phyloP scores from a whole-genome alignment of 257 asterid genomes.

The Lantana camara region DNA sequence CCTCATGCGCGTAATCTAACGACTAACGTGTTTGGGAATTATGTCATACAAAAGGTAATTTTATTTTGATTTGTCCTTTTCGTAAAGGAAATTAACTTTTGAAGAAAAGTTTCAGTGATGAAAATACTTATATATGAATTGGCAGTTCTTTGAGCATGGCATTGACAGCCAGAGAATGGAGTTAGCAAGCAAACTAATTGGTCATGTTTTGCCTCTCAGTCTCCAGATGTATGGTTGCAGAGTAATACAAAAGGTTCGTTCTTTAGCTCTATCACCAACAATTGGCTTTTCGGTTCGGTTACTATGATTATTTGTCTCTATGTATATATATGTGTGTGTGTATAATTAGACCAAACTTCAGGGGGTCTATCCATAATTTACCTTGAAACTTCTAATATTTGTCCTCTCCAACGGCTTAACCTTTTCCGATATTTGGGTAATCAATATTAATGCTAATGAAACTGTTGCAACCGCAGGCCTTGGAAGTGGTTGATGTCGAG shows the following conservation, averaged over 20 bases:
- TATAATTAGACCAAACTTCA: no score
- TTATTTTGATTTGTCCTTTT: no score
- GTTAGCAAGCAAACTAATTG: slow-evolving; percentile 66
- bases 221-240: slow-evolving; percentile 98
- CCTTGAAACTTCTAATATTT: no score
- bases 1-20: slow-evolving; percentile 73
- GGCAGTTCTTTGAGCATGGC: slow-evolving; percentile 91
- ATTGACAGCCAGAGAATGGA: slow-evolving; percentile 73
- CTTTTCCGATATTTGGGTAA: no score
- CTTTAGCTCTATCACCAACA: slow-evolving; percentile 21
- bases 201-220: slow-evolving; percentile 84
- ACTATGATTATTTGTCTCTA: no score
- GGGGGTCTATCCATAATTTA: no score
- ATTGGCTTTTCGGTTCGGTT: not conserved
- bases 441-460: not conserved
- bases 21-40: slow-evolving; percentile 89
- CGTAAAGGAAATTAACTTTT: not conserved
- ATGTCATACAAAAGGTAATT: slow-evolving; percentile 86
- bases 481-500: slow-evolving; percentile 83
- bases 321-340: no score
- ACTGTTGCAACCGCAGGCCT: slow-evolving; percentile 52
- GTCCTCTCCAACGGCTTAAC: no score
- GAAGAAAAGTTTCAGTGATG: slow-evolving; percentile 6
- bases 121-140: slow-evolving; percentile 17
- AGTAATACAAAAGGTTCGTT: slow-evolving; percentile 84